These are phyloP conservation scores for Polyporus arcularius DNA, from an alignment of 768 basidiomycete genomes.

Conservation along the genomic window DNA sequence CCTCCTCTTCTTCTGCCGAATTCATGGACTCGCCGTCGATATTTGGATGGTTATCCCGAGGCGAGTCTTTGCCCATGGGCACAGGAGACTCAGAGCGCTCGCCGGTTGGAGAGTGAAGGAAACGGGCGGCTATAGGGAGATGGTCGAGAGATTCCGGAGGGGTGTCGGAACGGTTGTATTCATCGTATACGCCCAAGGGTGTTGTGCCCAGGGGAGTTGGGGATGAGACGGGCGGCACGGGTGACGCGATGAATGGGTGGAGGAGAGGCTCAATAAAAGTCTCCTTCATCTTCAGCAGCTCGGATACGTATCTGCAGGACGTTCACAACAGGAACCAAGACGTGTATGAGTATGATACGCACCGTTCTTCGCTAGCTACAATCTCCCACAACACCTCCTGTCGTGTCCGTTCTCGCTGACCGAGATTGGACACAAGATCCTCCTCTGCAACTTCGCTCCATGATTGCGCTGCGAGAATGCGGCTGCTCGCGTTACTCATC, in stretches of 20 bases:
- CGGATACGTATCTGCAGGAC: conserved; percentile 79
- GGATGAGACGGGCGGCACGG: conserved; percentile 44
- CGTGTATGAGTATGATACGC: conserved; percentile 26
- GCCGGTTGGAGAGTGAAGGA: conserved; percentile 66
- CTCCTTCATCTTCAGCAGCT: conserved; percentile 89
- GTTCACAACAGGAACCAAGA: conserved; percentile 15
- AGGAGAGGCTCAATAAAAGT: conserved; percentile 90
- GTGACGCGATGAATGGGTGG: conserved; percentile 69
- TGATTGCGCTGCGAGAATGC: conserved; percentile 74
- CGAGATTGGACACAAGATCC: conserved; percentile 89
- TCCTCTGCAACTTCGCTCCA: conserved; percentile 97
- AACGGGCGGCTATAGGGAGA: conserved; percentile 88
- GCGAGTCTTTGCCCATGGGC: conserved; percentile 30
- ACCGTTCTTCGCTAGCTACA: conserved; percentile 95
- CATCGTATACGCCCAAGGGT: conserved; percentile 62
- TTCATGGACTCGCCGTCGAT: conserved; percentile 77
- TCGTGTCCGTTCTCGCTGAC: conserved; percentile 90
- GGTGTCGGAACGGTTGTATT: conserved; percentile 62
- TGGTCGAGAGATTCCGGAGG: conserved; percentile 70
- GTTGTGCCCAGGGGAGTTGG: conserved; percentile 31
- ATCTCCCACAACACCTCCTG: conserved; percentile 98
- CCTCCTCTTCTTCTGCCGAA: conserved; percentile 70
- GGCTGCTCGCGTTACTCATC: conserved; percentile 66
- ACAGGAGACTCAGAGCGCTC: conserved; percentile 50
- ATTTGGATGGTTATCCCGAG: conserved; percentile 56